Conservation (phyloP, 2,329 filamentous ascomycete genomes). For the Elsinoe batatas region DNA sequence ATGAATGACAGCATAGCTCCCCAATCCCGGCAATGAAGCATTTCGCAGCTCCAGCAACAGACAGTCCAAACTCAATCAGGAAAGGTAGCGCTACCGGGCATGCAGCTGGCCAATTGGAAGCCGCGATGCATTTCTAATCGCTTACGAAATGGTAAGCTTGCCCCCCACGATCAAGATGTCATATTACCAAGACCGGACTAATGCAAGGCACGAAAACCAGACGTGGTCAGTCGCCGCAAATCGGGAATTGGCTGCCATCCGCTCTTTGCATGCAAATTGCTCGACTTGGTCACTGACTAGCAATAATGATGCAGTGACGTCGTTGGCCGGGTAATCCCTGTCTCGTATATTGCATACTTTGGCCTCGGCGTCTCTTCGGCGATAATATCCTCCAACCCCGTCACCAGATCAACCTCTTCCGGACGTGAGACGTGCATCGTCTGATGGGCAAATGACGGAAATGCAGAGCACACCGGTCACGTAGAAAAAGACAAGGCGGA, state of each 20-base stretch:
- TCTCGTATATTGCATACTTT: not conserved
- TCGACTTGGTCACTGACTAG: not conserved
- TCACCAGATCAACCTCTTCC: conserved; percentile 44
- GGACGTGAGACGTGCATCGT: conserved; percentile 41
- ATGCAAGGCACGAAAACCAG: conserved; percentile 2
- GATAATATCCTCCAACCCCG: conserved; percentile 28
- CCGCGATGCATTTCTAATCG: conserved; percentile 2
- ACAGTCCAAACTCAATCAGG: conserved; percentile 1
- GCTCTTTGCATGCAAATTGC: not conserved
- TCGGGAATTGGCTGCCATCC: conserved; percentile 7
- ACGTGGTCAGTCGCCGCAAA: not conserved
- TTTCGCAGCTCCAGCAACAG: conserved; percentile 1
- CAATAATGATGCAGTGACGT: conserved; percentile 1
- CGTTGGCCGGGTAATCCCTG: conserved; percentile 6
- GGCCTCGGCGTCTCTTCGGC: conserved; percentile 23
- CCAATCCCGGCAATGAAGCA: not conserved
- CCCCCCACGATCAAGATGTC: not conserved
- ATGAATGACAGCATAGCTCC: not conserved
- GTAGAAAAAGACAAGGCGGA: conserved; percentile 54
- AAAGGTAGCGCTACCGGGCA: not conserved
- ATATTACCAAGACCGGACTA: conserved; percentile 3
- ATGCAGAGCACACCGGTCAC: conserved; percentile 49
- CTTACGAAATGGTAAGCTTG: not conserved
- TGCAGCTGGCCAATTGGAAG: not conserved
- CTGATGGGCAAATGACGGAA: conserved; percentile 48